Evolutionary conservation across 2,329 filamentous ascomycete genomes (phyloP), one percentile per base, ranked within the genome.

Genomic region (Teratosphaeria gauchensis): DNA sequence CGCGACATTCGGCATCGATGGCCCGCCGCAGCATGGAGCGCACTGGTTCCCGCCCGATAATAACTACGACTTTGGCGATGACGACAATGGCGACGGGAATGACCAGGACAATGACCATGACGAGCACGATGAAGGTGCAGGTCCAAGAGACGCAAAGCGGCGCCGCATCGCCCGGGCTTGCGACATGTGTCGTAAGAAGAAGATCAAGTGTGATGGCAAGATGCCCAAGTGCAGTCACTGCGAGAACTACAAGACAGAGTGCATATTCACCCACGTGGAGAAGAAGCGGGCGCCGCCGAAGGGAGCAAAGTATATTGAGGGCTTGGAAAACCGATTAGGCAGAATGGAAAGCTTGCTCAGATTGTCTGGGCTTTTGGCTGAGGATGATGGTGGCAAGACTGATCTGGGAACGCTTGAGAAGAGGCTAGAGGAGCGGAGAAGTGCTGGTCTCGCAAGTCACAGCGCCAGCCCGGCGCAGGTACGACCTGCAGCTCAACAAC

Each of bases 271-370:
- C 0, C 91, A 96, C 72, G 92, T 97, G 42, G 94, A 99, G 78
- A 99, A 99, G 85, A 99, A 99, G 81, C 84, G 94, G 60, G 94
- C 89, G 73, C 92, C 94, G 56, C 94, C 92, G 1, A 99, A 97
- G 80, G 92, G 94, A 60, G 94, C 94, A 57, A 97, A 97, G 75
- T 99, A 99, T 72, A 96, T 97, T 66, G 92, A 97, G 74, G 92
- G 92, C 12, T 81, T 99, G 54, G 92, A 99, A 76, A 97, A 97
- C 72, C 85, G 94, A 19, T 78, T 97, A 35, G 89, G 87, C n/a
- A 86, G 94, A 64, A 96, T 99, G 92, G 92, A 99, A 77, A 92
- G 89, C 63, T 77, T 99, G 59, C 76, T 97, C 65, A 84, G 89
- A 64, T 80, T 97, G 58, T 95, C 91, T 55, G 92, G 92, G 24